Base-by-base conservation (phyloP, 306 rosid species). In the Lathyrus tuberosus region DNA sequence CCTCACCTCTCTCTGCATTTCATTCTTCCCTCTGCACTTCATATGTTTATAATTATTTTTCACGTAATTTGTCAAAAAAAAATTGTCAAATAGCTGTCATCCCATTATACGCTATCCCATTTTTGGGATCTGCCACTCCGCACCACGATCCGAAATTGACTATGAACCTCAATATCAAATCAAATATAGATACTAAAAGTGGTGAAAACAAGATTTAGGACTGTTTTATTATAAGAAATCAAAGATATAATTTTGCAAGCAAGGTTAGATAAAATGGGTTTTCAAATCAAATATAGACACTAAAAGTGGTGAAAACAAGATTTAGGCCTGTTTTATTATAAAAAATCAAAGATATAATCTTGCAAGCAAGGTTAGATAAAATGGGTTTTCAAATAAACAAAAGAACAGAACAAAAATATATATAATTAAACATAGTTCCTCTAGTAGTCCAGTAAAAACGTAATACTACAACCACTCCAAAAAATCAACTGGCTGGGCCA, bases 401-500 rank as follows among this genome's bases (percentile, higher is more conserved):
- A 44, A 38, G 57, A 71, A 60, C n/a, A 70, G 41, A 18, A 67
- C 9, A 48, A 10, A 12, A 1, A 24, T 6, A 24, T 6, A 44
- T 43, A 69, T 6, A 30, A n/a, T 30, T 40, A 31, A 62, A 30
- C n/a, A 33, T 10, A 70, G 46, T 28, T 30, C 70, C 43, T 28
- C 61, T 57, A 46, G 66, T 47, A 59, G 28, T 10, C 53, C 33
- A 65, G 49, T 41, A 28, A 68, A 67, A 70, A 44, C 41, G 53
- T 54, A 14, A 53, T 62, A 26, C 12, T 14, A 54, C 44, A 65
- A 48, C 18, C 40, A 70, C 22, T n/a, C 4, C 3, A 18, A 76
- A 56, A 56, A 61, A 82, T 71, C 30, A 38, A 71, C 37, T 48
- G 62, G 62, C 33, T 5, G 69, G 15, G 17, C 26, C 51, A 24